phyloP scores from a whole-genome alignment of 495 filamentous ascomycete genomes.

The Aspergillus sclerotioniger region DNA sequence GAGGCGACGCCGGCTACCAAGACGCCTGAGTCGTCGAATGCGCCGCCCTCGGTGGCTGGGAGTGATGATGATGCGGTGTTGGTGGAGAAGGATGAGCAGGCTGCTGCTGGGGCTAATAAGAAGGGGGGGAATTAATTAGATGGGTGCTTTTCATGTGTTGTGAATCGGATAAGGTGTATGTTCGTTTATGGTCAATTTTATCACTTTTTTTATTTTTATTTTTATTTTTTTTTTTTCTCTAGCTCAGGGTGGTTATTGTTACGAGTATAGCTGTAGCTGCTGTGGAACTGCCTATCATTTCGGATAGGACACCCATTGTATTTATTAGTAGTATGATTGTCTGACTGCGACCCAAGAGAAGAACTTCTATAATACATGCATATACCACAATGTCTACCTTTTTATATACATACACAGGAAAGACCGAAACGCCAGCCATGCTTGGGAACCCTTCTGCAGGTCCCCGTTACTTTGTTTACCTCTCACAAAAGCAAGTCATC shows the following conservation, averaged over 20 bases:
- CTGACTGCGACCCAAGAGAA: no score
- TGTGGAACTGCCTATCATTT: no score
- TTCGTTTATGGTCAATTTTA: slow-evolving; percentile 8
- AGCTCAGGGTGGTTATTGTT: background rate
- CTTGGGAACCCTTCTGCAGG: background rate
- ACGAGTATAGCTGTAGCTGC: background rate
- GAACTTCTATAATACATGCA: slow-evolving; percentile 2
- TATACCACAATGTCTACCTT: background rate
- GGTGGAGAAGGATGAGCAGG: slow-evolving; percentile 68
- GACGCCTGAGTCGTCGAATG: slow-evolving; percentile 14
- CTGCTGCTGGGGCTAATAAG: slow-evolving; percentile 3
- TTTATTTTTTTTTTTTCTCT: background rate
- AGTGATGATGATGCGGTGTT: slow-evolving; percentile 84
- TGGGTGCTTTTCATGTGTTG: background rate
- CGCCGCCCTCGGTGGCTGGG: slow-evolving; percentile 28
- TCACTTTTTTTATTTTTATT: slow-evolving; percentile 2
- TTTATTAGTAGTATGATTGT: no score
- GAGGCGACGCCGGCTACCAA: slow-evolving; percentile 9
- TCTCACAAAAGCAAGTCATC: slow-evolving; percentile 26
- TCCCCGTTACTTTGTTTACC: background rate
- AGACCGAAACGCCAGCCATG: slow-evolving; percentile 2
- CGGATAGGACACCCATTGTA: no score
- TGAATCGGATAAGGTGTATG: slow-evolving; percentile 1
- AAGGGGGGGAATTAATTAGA: slow-evolving; percentile 41
- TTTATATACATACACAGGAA: background rate